Conservation (phyloP, 768 basidiomycete genomes). For the Phylloporus rhodoxanthus region DNA sequence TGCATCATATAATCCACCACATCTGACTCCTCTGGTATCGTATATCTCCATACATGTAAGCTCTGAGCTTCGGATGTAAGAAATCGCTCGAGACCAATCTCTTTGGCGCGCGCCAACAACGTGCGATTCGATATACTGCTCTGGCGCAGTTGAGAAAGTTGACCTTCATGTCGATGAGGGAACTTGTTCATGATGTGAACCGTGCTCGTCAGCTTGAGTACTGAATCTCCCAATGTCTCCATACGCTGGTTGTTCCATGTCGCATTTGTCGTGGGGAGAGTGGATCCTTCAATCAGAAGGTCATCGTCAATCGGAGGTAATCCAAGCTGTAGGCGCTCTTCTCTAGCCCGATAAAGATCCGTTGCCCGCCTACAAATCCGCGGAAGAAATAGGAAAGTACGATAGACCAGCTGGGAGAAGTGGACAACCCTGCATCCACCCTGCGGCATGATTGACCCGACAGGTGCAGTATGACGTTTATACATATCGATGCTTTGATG, state of each 20-base stretch:
- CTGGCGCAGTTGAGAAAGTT: constrained; percentile 60
- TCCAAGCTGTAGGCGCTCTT: constrained; percentile 47
- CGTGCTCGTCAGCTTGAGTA: constrained; percentile 69
- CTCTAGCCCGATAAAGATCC: constrained; percentile 54
- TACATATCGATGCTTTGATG: constrained; percentile 25
- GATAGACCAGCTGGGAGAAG: constrained; percentile 46
- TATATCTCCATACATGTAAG: constrained; percentile 55
- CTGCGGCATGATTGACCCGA: constrained; percentile 36
- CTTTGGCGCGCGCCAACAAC: constrained; percentile 61
- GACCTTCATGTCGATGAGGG: constrained; percentile 78
- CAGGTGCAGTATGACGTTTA: constrained; percentile 18
- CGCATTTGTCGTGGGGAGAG: constrained; percentile 57
- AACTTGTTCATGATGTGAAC: constrained; percentile 74
- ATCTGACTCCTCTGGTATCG: constrained; percentile 35
- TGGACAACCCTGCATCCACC: constrained; percentile 50
- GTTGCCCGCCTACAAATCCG: constrained; percentile 61
- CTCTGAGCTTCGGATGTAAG: constrained; percentile 55
- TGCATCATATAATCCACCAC: constrained; percentile 26
- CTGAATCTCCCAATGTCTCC: constrained; percentile 84
- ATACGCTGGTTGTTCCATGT: constrained; percentile 78
- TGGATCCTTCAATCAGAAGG: constrained; percentile 67
- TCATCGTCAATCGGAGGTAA: constrained; percentile 56
- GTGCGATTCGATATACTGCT: constrained; percentile 65
- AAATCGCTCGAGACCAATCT: constrained; percentile 56
- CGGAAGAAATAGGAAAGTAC: constrained; percentile 56